phyloP scores from a whole-genome alignment of 208 protist species.

The Leptomonas seymouri region DNA sequence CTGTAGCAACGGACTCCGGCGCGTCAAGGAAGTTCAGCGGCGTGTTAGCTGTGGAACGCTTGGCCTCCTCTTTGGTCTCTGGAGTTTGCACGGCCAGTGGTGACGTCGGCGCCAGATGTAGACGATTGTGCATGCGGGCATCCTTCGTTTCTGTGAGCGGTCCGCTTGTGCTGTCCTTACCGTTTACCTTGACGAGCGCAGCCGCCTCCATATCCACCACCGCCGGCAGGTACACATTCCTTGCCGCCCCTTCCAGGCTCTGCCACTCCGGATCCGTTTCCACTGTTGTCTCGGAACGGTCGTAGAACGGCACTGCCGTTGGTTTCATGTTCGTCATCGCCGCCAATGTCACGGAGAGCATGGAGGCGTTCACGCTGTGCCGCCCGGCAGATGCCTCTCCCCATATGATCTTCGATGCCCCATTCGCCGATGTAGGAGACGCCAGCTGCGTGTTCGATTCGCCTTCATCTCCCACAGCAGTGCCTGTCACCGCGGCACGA shows the following conservation, averaged over 20 bases:
- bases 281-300: background rate
- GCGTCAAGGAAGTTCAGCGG: slow-evolving; percentile 4
- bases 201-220: background rate
- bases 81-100: background rate
- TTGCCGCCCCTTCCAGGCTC: slow-evolving; percentile 34
- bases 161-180: background rate
- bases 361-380: background rate
- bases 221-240: slow-evolving; percentile 26
- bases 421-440: background rate
- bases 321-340: slow-evolving; percentile 6
- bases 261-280: slow-evolving; percentile 53
- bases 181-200: background rate
- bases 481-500: too few relatives aligned
- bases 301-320: background rate
- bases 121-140: too few relatives aligned
- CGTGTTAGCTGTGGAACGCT: background rate
- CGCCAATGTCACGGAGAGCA: slow-evolving; percentile 7
- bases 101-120: background rate
- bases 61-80: background rate
- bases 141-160: too few relatives aligned
- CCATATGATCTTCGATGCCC: background rate
- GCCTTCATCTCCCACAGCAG: background rate
- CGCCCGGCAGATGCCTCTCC: background rate
- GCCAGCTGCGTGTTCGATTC: background rate
- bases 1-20: background rate